Evolutionary conservation across 768 basidiomycete genomes (phyloP).

Genomic region (Boletus edulis): DNA sequence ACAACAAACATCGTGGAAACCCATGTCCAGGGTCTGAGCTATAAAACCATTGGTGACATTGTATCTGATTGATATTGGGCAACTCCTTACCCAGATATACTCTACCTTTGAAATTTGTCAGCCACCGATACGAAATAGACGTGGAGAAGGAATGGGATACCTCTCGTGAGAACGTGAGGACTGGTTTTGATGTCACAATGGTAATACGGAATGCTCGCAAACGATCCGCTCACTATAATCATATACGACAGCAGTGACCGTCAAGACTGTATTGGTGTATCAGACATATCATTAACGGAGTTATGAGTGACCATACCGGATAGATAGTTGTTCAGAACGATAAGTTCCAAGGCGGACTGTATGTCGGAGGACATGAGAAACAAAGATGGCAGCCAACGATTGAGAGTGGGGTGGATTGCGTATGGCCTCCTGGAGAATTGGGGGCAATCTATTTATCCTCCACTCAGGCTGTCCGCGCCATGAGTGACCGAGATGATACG

Average conservation of each 20-base stretch:
- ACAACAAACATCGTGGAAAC: not conserved
- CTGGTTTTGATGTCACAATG: not conserved
- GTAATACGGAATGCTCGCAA: too few relatives aligned
- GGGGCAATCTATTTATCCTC: not conserved
- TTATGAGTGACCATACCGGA: too few relatives aligned
- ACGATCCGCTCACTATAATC: too few relatives aligned
- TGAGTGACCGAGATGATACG: not conserved
- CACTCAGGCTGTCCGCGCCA: not conserved
- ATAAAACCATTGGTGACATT: not conserved
- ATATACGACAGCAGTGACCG: too few relatives aligned
- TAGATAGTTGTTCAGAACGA: too few relatives aligned
- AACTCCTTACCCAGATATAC: not conserved
- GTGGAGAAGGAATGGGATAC: not conserved
- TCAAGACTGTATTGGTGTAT: too few relatives aligned
- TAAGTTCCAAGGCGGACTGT: too few relatives aligned
- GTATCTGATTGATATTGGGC: not conserved
- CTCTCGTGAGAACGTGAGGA: not conserved
- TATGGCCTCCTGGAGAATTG: too few relatives aligned
- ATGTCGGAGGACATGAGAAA: too few relatives aligned
- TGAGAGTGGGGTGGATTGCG: too few relatives aligned
- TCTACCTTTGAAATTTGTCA: not conserved
- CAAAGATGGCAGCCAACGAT: too few relatives aligned
- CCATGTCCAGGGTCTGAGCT: not conserved
- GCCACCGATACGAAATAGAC: not conserved
- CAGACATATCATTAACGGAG: too few relatives aligned